Base-by-base conservation (phyloP, 2,329 filamentous ascomycete genomes). In the Scedosporium minutisporum region DNA sequence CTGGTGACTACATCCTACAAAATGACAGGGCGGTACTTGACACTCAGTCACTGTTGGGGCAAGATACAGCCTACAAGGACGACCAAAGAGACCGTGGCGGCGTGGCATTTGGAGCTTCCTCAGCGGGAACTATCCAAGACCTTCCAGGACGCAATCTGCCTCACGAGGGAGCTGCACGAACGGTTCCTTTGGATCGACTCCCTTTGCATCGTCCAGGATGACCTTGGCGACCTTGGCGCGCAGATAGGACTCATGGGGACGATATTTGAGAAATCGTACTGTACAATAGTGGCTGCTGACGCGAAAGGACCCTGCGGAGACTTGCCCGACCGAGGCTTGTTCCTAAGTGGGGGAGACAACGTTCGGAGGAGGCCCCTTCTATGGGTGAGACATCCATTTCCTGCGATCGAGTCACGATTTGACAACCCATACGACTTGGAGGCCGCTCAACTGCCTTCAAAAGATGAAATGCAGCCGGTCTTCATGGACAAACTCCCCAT, bases 11-110 rank as follows among this genome's bases (percentile, higher is more conserved):
- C 38, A 42, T 59, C 27, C 12, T 21, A 18, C 38, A 29, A 41
- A 21, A 59, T 41, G 29, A 59, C 6, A 18, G 29, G 38, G 9
- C 27, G 57, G 3, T 64, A 65, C 29, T 55, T 62, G 9, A 59
- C 64, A 16, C 57, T 66, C 3, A 66, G 65, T 25, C 63, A 66
- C 53, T 60, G 65, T n/a, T 66, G 63, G 63, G 64, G 63, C 25
- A 62, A 60, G 33, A 41, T 60, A 16, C 57, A 63, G 29, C 57
- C 27, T 44, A 59, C 57, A 3, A 38, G 7, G 29, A 59, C 57
- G n/a, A 38, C 27, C 16, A 59, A 18, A 21, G 27, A 21, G 53
- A 57, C 53, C 3, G 6, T 57, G 53, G n/a, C 4, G 14, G 60
- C 55, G 3, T 64, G 60, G 14, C 57, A 61, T n/a, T 10, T 21